Base-by-base conservation (phyloP, 345 rosid species). In the Camelina neglecta region DNA sequence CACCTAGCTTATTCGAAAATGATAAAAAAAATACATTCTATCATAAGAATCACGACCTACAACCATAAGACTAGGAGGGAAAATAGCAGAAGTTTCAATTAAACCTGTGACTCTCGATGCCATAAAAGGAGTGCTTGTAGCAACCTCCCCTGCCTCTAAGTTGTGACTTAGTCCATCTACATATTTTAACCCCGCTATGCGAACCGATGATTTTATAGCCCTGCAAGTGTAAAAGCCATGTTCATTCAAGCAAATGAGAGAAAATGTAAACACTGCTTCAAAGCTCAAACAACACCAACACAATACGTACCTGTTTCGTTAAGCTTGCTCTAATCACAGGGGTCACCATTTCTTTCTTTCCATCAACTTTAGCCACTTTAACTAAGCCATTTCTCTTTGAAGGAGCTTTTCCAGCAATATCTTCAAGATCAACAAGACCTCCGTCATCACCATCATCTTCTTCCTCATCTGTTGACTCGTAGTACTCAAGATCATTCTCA, bases 61-160 rank as follows among this genome's bases (percentile, higher is more conserved):
- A 21, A 45, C 41, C 54, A 21, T 20, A 21, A 12, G 16, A 51
- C 61, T 50, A 51, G 50, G 38, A 31, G 54, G 48, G 24, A 26
- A 79, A 62, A 42, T 10, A 9, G 5, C 15, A 58, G 15, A 78
- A 35, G 12, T 66, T 26, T 36, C 31, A 67, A 20, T 56, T 54
- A 78, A 69, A 95, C 99, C 99, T 92, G 78, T 95, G 99, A 81
- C 99, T 95, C 83, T 95, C 99, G 56, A 95, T 95, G 75, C 98
- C 99, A 80, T 95, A 92, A 80, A 95, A 95, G 15, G 98, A 89
- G 80, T 95, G 97, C 89, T 95, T 95, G 83, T 95, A 95, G 85
- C 97, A 95, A 70, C 99, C 99, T 86, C 99, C 99, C 65, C 99
- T 86, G 45, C 99, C 99, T 85, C 98, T 88, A 75, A 95, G 99